phyloP scores from a whole-genome alignment of 176 grass and related monocot species.

The Eragrostis curvula region DNA sequence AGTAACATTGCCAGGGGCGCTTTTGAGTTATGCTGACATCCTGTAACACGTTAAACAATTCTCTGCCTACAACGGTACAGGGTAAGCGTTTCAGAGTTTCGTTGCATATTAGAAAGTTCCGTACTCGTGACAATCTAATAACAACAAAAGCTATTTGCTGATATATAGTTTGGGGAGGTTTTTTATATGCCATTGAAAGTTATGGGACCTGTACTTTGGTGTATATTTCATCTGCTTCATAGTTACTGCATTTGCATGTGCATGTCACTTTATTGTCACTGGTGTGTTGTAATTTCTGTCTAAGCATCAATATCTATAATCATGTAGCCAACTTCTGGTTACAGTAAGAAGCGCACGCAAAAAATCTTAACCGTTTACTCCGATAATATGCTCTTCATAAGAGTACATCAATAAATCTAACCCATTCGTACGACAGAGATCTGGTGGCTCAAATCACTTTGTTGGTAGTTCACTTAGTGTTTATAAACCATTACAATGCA shows the following conservation, averaged over 20 bases:
- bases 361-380: neutral
- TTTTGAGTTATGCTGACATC: neutral
- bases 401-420: too few relatives aligned
- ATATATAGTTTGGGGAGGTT: neutral
- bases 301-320: constrained; percentile 19
- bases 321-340: constrained; percentile 19
- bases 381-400: neutral
- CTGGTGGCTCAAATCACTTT: too few relatives aligned
- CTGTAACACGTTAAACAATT: constrained; percentile 1
- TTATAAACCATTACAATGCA: too few relatives aligned
- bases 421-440: too few relatives aligned
- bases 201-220: neutral
- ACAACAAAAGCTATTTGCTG: neutral
- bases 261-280: neutral
- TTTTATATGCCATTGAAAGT: neutral
- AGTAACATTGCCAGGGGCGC: constrained; percentile 1
- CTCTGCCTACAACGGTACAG: neutral
- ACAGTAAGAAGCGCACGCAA: neutral
- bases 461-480: too few relatives aligned
- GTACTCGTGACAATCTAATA: neutral
- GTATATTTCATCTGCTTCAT: neutral
- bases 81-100: neutral
- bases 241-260: neutral
- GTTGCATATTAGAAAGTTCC: neutral
- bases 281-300: neutral